Conservation (phyloP, 2,329 filamentous ascomycete genomes). For the Arthrobotrys conoides region DNA sequence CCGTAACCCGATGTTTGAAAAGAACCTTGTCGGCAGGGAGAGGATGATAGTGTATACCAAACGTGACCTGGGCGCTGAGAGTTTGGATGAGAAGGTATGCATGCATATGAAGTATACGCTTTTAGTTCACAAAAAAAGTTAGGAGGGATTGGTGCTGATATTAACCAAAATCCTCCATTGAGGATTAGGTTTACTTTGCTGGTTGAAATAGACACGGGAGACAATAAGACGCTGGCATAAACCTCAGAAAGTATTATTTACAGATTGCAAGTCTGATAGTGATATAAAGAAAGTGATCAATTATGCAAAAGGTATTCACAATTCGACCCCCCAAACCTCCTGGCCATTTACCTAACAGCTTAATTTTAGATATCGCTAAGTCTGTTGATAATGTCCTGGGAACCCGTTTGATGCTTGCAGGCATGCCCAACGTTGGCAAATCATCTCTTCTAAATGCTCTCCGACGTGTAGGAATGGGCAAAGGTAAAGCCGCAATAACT, state of each 20-base stretch:
- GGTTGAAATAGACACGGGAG: constrained; percentile 68
- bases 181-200: constrained; percentile 47
- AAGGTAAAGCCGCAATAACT: constrained; percentile 81
- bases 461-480: constrained; percentile 76
- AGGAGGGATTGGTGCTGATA: constrained; percentile 65
- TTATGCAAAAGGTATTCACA: constrained; percentile 62
- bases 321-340: not conserved
- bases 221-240: constrained; percentile 72
- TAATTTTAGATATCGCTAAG: constrained; percentile 60
- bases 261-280: constrained; percentile 69
- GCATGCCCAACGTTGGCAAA: constrained; percentile 98
- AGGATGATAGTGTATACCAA: constrained; percentile 94
- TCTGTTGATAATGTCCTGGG: constrained; percentile 77
- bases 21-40: constrained; percentile 78
- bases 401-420: constrained; percentile 87
- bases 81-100: constrained; percentile 64
- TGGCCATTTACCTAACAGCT: not conserved
- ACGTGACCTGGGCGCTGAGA: constrained; percentile 76
- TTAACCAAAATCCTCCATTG: constrained; percentile 58
- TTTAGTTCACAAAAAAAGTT: constrained; percentile 41
- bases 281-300: constrained; percentile 68
- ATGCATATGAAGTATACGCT: constrained; percentile 62
- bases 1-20: constrained; percentile 89
- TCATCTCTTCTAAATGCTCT: constrained; percentile 92
- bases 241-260: constrained; percentile 72